Base-by-base conservation (phyloP, 768 basidiomycete species). In the Phlebiopsis flavidoalba region DNA sequence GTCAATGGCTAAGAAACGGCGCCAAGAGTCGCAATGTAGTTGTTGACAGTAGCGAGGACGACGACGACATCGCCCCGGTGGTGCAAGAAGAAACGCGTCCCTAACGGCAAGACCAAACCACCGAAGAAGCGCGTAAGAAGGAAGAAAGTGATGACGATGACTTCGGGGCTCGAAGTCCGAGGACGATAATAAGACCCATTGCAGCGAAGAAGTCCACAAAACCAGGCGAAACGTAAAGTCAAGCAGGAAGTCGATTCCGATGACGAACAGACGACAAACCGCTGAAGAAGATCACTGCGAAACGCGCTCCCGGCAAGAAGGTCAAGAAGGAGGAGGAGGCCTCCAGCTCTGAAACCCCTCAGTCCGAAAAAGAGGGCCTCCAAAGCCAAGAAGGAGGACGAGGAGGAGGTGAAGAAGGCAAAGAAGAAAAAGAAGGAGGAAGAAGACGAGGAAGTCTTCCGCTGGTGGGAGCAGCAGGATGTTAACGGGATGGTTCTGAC, bases 391-490 rank as follows among this genome's bases (percentile, higher is more conserved):
- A 82, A 74, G 63, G 76, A 79, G 63, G 57, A 55, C 5, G 59
- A 22, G 64, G 70, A 60, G 24, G 55, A 61, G 3, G 24, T 54
- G 33, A 83, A 79, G 72, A 85, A 78, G 72, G 77, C 77, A 67
- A 80, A 81, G 68, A 78, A 83, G 69, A 84, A 85, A 67, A 74
- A 77, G 67, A 75, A 80, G 47, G 74, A 79, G 52, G 83, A 84
- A 60, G 91, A 93, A 45, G 81, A 85, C 58, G 88, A 88, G 58
- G 86, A 84, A 59, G 80, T 86, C 52, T 93, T 84, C 73, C 82
- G 83, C 63, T 95, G 93, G 92, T 97, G 95, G 96, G 90, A 94
- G 67, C 74, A 79, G 61, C 76, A 82, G 65, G 81, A 88, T 64
- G 80, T 78, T 33, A 83, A 89, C 60, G 85, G 84, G 92, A 94